Evolutionary conservation across 306 rosid genomes (phyloP), one percentile per base, ranked within the genome.

Genomic region (Cucumis cinereus): DNA sequence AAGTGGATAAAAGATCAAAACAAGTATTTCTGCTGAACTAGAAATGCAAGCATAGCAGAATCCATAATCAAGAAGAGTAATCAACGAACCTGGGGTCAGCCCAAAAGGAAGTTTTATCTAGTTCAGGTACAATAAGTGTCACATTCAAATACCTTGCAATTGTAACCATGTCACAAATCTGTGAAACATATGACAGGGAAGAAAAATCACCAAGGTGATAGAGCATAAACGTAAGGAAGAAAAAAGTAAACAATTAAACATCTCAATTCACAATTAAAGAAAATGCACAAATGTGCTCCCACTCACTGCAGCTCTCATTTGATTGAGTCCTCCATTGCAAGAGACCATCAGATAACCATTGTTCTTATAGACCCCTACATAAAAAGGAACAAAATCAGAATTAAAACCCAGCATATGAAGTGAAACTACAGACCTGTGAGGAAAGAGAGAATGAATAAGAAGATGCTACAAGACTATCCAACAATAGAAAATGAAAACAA

Each of bases 81-180:
- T n/a, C 38, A 16, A 38, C 87, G 45, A 55, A 94, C 99, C 99
- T 94, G 64, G 97, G 96, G 80, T 94, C 99, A 69, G 97, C 97
- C 99, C 99, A 94, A 77, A 94, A 94, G 82, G 99, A 94, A 19
- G 96, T 58, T 78, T 92, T 94, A 80, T 94, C 99, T 38, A 94
- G 77, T 54, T 94, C 96, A 19, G 99, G 99, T 60, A 94, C 99
- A 49, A 94, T 84, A 47, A 94, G 96, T 5, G 99, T 94, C 77
- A 94, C 97, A 82, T 94, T 94, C 76, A 94, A 79, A 82, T 89
- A 83, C 81, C 99, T 89, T 2, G 99, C 97, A 60, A 94, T 94
- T 33, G 96, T 92, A 41, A 94, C 97, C 99, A 94, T 94, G 83
- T 94, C 99, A 82, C 99, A 94, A 68, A 94, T 94, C 99, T 94